These are phyloP conservation scores for Simplicillium aogashimaense DNA, from an alignment of 2,329 filamentous ascomycete species.

Conservation along the genomic window DNA sequence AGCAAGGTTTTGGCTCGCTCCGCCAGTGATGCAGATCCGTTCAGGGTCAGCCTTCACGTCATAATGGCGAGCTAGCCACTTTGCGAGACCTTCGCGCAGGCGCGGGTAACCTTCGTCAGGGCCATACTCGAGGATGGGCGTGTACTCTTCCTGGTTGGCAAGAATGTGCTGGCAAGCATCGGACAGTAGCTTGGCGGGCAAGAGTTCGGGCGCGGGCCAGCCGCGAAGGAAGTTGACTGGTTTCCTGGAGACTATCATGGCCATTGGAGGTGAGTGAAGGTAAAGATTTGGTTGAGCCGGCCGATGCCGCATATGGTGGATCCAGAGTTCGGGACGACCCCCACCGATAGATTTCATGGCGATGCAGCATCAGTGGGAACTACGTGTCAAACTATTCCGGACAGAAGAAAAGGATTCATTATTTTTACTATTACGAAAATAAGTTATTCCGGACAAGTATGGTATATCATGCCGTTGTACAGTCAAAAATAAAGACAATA, in stretches of 20 bases:
- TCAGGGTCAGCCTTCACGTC: slow-evolving; percentile 29
- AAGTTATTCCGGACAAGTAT: too few relatives aligned
- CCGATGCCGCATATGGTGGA: neutral
- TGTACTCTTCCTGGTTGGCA: slow-evolving; percentile 44
- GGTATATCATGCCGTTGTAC: too few relatives aligned
- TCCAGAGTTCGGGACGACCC: too few relatives aligned
- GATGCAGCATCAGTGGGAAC: too few relatives aligned
- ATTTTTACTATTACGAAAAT: too few relatives aligned
- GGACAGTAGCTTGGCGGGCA: slow-evolving; percentile 55
- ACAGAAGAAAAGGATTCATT: too few relatives aligned
- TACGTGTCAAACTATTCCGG: too few relatives aligned
- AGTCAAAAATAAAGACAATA: too few relatives aligned
- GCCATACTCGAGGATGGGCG: slow-evolving; percentile 66
- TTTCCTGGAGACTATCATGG: slow-evolving; percentile 19
- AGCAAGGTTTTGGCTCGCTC: slow-evolving; percentile 74
- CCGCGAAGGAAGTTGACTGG: slow-evolving; percentile 58
- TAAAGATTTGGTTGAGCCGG: neutral
- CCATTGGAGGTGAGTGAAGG: slow-evolving; percentile 6
- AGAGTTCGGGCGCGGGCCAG: slow-evolving; percentile 54
- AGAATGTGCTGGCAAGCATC: slow-evolving; percentile 52
- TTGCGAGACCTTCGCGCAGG: slow-evolving; percentile 57
- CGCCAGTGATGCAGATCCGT: slow-evolving; percentile 73
- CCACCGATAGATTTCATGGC: too few relatives aligned
- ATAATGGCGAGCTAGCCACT: slow-evolving; percentile 62
- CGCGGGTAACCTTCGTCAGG: slow-evolving; percentile 65